These are phyloP conservation scores for Astragalus membranaceus DNA, from an alignment of 306 rosid species.

Conservation along the genomic window DNA sequence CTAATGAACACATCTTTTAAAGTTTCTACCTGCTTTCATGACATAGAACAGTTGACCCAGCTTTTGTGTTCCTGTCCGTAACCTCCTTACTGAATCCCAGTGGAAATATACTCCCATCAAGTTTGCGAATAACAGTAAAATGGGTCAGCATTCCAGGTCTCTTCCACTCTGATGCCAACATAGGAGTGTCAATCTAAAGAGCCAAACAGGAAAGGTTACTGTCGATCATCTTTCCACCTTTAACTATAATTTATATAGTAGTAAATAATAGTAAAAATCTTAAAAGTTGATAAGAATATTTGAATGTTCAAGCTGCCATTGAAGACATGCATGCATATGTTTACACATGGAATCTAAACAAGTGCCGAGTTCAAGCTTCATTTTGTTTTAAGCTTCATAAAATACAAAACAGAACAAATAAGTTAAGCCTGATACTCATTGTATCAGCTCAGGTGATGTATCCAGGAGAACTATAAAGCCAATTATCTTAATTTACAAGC, in stretches of 20 bases:
- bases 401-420: not conserved
- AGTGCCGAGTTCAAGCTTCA: not conserved
- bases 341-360: not conserved
- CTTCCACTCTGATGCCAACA: slow-evolving; percentile 90
- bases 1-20: not conserved
- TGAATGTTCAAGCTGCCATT: not conserved
- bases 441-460: slow-evolving; percentile 4
- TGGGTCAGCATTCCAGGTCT: slow-evolving; percentile 75
- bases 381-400: not conserved
- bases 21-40: slow-evolving; percentile 67
- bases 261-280: not conserved
- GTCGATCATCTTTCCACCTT: not conserved
- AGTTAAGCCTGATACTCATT: not conserved
- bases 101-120: slow-evolving; percentile 84
- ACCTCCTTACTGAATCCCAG: slow-evolving; percentile 74
- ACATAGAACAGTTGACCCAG: slow-evolving; percentile 66
- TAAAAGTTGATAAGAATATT: not conserved
- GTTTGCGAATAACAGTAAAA: slow-evolving; percentile 90
- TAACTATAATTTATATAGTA: not conserved
- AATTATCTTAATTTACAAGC: not conserved
- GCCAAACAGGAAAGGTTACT: slow-evolving; percentile 27
- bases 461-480: not conserved
- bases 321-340: not conserved
- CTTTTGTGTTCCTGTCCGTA: slow-evolving; percentile 59
- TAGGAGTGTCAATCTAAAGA: slow-evolving; percentile 86